Evolutionary conservation across 176 grass and related monocot species (phyloP), one percentile per base, ranked within the genome.

Genomic region (Oryza brachyantha): DNA sequence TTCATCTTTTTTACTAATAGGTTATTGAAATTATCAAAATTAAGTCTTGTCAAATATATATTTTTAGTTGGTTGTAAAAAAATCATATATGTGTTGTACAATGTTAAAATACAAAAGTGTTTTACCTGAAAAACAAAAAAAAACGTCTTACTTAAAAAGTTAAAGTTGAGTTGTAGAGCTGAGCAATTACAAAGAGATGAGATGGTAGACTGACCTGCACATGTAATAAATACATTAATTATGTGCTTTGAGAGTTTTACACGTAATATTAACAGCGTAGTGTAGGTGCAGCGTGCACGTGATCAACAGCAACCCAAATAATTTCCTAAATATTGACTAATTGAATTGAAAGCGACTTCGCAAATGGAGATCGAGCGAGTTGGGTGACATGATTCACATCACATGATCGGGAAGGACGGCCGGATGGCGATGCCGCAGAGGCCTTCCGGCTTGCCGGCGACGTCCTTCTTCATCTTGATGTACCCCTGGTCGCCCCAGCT

Each of bases 401-500:
- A 83, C 31, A 88, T 92, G 31, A 82, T 43, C 11, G 92, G 86
- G 42, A 74, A 92, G 7, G 86, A 87, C 3, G 89, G 86, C 13
- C 85, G 84, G 42, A 86, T 92, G 73, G 88, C 85, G 26, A 95
- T 92, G 63, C 92, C 92, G 34, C 92, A 95, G 32, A 92, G 74
- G 27, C 92, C 92, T 42, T 95, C 89, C 48, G 38, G 75, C 82
- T 85, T 82, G 37, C 60, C 85, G 3, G 19, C 72, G 58, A 88
- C 21, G 63, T 65, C 80, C 60, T 88, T 86, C 72, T 72, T 88
- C 89, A 95, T 95, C 63, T 39, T 87, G 42, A 95, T 81, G 27
- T 91, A 95, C 0, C 92, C 89, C 1, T 11, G 34, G 34, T 95
- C 89, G 1, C 92, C 92, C 92, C 92, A 95, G 0, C n/a, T 16